Percentiles rank a stretch among this genome's conserved stretches.
Conservation (phyloP, 2,329 filamentous ascomycete species). For the Penicillium sp. region DNA sequence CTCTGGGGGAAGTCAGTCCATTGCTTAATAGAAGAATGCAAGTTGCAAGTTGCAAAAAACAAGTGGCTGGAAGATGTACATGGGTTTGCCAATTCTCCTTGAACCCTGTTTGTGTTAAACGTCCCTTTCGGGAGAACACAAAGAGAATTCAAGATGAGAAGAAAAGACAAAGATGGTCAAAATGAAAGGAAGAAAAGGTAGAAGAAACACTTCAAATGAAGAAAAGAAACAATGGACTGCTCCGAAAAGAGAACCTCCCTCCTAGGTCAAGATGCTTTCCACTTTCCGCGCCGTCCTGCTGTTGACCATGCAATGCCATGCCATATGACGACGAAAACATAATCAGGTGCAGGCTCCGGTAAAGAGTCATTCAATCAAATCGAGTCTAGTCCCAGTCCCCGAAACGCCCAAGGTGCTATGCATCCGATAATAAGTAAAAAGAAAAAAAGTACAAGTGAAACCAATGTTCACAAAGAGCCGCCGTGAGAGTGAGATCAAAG, state of each 20-base stretch:
- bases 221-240: slow-evolving; percentile 36
- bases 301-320: slow-evolving; percentile 38
- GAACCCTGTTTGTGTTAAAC: not conserved
- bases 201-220: slow-evolving; percentile 23
- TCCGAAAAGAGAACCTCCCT: slow-evolving; percentile 28
- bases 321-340: slow-evolving; percentile 41
- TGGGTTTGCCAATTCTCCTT: not conserved
- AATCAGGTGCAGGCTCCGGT: slow-evolving; percentile 39
- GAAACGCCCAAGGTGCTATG: slow-evolving; percentile 48
- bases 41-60: slow-evolving; percentile 2
- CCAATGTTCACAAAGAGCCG: slow-evolving; percentile 28
- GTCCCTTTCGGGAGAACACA: slow-evolving; percentile 2
- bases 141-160: not conserved
- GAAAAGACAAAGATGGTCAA: slow-evolving; percentile 17
- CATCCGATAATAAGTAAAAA: slow-evolving; percentile 39
- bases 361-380: slow-evolving; percentile 41
- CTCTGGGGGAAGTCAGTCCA: slow-evolving; percentile 23
- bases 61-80: slow-evolving; percentile 19
- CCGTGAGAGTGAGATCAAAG: slow-evolving; percentile 13
- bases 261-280: slow-evolving; percentile 39
- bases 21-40: slow-evolving; percentile 13
- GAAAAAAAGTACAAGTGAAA: slow-evolving; percentile 34
- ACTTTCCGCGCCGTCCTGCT: slow-evolving; percentile 38
- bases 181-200: slow-evolving; percentile 18
- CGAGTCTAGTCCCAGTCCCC: slow-evolving; percentile 45